phyloP scores from a whole-genome alignment of 2,329 filamentous ascomycete genomes.

The Fusarium sacchari region DNA sequence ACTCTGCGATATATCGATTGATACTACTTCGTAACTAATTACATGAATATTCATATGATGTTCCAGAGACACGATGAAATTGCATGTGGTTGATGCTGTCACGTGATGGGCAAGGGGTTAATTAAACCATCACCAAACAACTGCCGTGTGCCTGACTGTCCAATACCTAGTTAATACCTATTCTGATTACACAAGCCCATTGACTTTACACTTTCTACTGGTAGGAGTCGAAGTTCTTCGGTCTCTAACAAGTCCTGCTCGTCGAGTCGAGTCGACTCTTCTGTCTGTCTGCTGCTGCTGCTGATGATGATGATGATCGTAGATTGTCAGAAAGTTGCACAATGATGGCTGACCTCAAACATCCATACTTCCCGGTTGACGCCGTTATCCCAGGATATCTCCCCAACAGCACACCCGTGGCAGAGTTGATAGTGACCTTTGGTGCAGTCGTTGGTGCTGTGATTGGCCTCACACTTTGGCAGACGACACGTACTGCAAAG shows the following conservation, averaged over 20 bases:
- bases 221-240: not conserved
- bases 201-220: not conserved
- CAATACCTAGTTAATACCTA: not conserved
- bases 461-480: slow-evolving; percentile 46
- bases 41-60: not conserved
- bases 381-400: slow-evolving; percentile 56
- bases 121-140: not conserved
- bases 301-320: not conserved
- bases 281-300: not conserved
- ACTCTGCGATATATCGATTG: not conserved
- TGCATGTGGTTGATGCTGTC: not conserved
- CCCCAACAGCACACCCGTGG: slow-evolving; percentile 55
- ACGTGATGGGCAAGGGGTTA: slow-evolving; percentile 14
- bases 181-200: not conserved
- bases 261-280: not conserved
- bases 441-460: slow-evolving; percentile 50
- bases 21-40: too few species aligned
- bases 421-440: slow-evolving; percentile 50
- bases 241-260: not conserved
- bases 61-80: not conserved
- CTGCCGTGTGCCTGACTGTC: not conserved
- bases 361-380: slow-evolving; percentile 63
- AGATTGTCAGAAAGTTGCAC: not conserved
- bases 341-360: slow-evolving; percentile 35
- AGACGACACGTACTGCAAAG: slow-evolving; percentile 33